A percentile compares a stretch with the other conserved stretches of the same genome.
phyloP scores from a whole-genome alignment of 768 basidiomycete species.

The Dendrothele bispora region DNA sequence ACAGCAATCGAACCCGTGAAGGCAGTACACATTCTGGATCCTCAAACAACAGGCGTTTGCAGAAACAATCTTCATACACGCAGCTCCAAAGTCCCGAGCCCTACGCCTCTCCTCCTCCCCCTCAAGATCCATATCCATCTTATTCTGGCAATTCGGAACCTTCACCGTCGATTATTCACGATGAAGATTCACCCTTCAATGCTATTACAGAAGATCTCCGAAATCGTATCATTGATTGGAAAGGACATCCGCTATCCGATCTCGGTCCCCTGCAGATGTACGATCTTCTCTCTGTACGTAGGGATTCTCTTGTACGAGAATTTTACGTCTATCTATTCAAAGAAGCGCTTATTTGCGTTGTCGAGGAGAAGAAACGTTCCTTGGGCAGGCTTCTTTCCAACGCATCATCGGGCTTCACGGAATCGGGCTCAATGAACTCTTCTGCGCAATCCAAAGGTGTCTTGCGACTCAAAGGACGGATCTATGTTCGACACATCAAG shows the following conservation, averaged over 20 bases:
- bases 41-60: conserved; percentile 19
- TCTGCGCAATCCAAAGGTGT: conserved; percentile 58
- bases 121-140: conserved; percentile 5
- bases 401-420: conserved; percentile 56
- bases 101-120: conserved; percentile 7
- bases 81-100: conserved; percentile 29
- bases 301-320: conserved; percentile 87
- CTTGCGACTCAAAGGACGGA: conserved; percentile 89
- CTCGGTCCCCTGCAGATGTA: conserved; percentile 91
- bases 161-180: conserved; percentile 38
- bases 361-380: conserved; percentile 90
- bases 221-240: conserved; percentile 93
- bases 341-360: conserved; percentile 97
- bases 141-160: conserved; percentile 22
- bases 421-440: conserved; percentile 37
- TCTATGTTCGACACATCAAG: conserved; percentile 94
- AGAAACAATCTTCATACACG: conserved; percentile 29
- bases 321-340: conserved; percentile 97
- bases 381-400: conserved; percentile 72
- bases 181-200: conserved; percentile 76
- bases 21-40: conserved; percentile 19
- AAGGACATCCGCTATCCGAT: conserved; percentile 87
- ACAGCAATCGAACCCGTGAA: conserved; percentile 27
- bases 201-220: conserved; percentile 87
- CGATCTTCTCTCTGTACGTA: conserved; percentile 85